phyloP scores from a whole-genome alignment of 495 filamentous ascomycete species.

The Viridothelium virens region DNA sequence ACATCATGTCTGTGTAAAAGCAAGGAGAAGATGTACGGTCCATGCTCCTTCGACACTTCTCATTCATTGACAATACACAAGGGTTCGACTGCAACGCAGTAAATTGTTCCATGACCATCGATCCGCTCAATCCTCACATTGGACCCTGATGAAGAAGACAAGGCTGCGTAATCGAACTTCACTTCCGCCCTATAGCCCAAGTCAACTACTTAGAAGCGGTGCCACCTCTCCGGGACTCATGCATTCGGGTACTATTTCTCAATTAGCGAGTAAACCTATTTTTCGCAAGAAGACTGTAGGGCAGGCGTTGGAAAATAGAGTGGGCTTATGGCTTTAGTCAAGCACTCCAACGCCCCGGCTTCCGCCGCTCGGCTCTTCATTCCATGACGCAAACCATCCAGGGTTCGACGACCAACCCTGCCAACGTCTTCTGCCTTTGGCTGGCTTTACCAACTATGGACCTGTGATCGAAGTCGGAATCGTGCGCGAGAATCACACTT shows the following conservation, averaged over 20 bases:
- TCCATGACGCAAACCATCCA: too few relatives aligned
- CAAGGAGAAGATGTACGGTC: background rate
- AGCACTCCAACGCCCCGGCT: too few relatives aligned
- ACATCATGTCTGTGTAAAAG: background rate
- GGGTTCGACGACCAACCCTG: too few relatives aligned
- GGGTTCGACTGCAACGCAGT: background rate
- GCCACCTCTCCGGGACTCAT: background rate
- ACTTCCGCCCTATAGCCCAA: background rate
- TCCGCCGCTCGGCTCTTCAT: too few relatives aligned
- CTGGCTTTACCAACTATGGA: too few relatives aligned
- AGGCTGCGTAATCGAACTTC: background rate
- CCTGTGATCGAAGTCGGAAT: too few relatives aligned
- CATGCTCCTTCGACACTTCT: background rate
- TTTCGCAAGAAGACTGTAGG: too few relatives aligned
- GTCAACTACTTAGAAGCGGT: background rate
- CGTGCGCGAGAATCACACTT: too few relatives aligned
- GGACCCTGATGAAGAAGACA: background rate
- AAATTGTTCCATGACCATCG: background rate
- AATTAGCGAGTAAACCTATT: too few relatives aligned
- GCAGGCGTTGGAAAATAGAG: too few relatives aligned
- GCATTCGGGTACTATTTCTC: background rate
- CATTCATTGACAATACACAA: background rate
- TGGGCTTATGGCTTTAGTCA: too few relatives aligned
- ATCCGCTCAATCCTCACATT: slow-evolving; percentile 8
- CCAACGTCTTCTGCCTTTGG: too few relatives aligned